Evolutionary conservation across 176 grass and related monocot species (phyloP).

Genomic region (Eleusine indica): DNA sequence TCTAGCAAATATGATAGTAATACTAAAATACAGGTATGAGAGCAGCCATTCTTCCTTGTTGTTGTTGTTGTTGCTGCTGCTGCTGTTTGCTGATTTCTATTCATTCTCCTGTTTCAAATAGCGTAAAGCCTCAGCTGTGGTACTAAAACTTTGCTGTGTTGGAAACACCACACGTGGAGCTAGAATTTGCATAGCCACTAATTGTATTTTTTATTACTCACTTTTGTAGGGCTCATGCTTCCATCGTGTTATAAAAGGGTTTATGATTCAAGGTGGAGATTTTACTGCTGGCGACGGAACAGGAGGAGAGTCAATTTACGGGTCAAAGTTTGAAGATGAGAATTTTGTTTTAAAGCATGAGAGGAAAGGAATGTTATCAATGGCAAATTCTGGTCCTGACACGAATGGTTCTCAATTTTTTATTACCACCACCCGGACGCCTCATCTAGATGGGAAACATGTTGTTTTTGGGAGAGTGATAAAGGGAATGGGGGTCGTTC

Average conservation of each 20-base stretch:
- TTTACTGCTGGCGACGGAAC: conserved; percentile 92
- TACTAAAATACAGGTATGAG: background rate
- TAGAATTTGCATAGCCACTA: conserved; percentile 15
- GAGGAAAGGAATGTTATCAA: conserved; percentile 97
- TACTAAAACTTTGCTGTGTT: background rate
- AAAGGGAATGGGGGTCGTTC: conserved; percentile 94
- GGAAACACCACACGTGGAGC: background rate
- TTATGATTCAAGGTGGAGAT: conserved; percentile 99
- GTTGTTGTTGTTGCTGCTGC: background rate
- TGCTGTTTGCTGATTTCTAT: background rate
- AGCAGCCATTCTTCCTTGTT: background rate
- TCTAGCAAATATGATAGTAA: background rate
- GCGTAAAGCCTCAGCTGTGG: background rate
- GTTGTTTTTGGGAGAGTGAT: conserved; percentile 96
- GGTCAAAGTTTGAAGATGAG: conserved; percentile 85
- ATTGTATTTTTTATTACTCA: conserved; percentile 9
- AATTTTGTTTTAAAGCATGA: conserved; percentile 95
- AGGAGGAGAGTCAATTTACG: conserved; percentile 96
- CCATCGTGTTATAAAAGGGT: conserved; percentile 87
- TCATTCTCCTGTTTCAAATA: background rate
- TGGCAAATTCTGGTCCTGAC: conserved; percentile 86
- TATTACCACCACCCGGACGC: conserved; percentile 89
- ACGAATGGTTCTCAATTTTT: conserved; percentile 99
- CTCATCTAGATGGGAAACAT: conserved; percentile 96
- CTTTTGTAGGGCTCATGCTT: conserved; percentile 78